Base-by-base conservation (phyloP, 805 yeast genomes). In the Ogataea zsoltii region DNA sequence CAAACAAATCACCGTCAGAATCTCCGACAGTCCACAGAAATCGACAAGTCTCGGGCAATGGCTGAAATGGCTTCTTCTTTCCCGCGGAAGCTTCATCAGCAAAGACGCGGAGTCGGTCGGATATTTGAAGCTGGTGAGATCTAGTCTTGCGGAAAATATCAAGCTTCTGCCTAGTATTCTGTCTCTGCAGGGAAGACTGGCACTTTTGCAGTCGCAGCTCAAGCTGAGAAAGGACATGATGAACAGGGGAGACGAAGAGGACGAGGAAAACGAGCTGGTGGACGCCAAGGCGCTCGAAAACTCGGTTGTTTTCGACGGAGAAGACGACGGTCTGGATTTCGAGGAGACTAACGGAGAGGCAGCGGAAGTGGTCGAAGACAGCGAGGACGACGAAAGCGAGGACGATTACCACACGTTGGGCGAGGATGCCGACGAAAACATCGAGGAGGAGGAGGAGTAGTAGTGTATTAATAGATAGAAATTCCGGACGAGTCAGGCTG, bases 151-250 rank as follows among this genome's bases (percentile, higher is more conserved):
- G 15, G 70, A 77, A 45, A 83, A 78, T 26, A 72, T 77, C 63
- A 75, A 75, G 49, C 73, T 75, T 18, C 67, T 92, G 51, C 85
- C 91, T 7, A 75, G 79, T 32, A 71, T 92, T 41, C 68, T 91
- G 19, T 82, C 94, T 1, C 74, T 92, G 25, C 95, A 91, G 63
- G 99, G 99, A 38, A 79, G 94, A 52, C 70, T 92, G 38, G 86
- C 84, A 57, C 74, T 92, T 63, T 72, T 92, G 34, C 77, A 77
- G 52, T 77, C 89, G 3, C 98, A 92, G 67, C 74, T 88, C 10
- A 75, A 78, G 46, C 68, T 92, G 53, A 81, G 97, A 59, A 64
- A 67, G 31, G 82, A 77, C 35, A 67, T 76, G 57, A 61, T 69
- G 38, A 60, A 66, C 42, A 68, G 63, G 15, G 63, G 63, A 16